Conservation (phyloP, 2,329 filamentous ascomycete genomes). For the Aotearoamyces nothofagi region DNA sequence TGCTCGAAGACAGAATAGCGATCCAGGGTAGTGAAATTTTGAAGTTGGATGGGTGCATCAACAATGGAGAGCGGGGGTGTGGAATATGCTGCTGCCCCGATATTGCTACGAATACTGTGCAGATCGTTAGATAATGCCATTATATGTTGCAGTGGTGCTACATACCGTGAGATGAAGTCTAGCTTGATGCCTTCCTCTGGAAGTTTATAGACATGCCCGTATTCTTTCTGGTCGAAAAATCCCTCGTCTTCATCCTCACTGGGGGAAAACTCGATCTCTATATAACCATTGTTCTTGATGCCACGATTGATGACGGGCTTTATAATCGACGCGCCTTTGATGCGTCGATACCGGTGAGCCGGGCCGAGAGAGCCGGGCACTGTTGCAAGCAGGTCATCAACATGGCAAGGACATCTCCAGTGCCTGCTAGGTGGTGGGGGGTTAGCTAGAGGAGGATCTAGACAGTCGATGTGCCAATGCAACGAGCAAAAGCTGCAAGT, state of each 20-base stretch:
- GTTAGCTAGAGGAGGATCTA: slow-evolving; percentile 68
- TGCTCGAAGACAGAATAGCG: slow-evolving; percentile 34
- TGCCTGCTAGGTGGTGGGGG: slow-evolving; percentile 57
- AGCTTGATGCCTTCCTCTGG: slow-evolving; percentile 49
- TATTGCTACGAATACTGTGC: slow-evolving; percentile 6
- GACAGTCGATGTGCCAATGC: slow-evolving; percentile 85
- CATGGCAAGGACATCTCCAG: slow-evolving; percentile 83
- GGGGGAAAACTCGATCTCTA: slow-evolving; percentile 50
- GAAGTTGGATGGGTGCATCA: too few species aligned
- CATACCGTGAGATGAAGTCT: slow-evolving; percentile 55
- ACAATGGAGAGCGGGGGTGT: not conserved
- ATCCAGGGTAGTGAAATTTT: slow-evolving; percentile 9
- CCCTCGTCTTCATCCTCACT: slow-evolving; percentile 33
- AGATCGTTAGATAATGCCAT: slow-evolving; percentile 5
- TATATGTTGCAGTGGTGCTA: too few species aligned
- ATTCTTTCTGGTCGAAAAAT: slow-evolving; percentile 42
- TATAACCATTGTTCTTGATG: slow-evolving; percentile 52
- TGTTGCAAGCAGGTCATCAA: slow-evolving; percentile 55
- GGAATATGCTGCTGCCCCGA: not conserved
- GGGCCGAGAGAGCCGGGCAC: slow-evolving; percentile 40
- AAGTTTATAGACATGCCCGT: slow-evolving; percentile 50
- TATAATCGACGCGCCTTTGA: slow-evolving; percentile 37
- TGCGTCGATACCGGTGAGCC: slow-evolving; percentile 44
- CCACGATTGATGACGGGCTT: slow-evolving; percentile 44
- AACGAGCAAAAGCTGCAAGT: slow-evolving; percentile 72